phyloP scores from a whole-genome alignment of 768 basidiomycete species.

The Stropharia rugosoannulata region DNA sequence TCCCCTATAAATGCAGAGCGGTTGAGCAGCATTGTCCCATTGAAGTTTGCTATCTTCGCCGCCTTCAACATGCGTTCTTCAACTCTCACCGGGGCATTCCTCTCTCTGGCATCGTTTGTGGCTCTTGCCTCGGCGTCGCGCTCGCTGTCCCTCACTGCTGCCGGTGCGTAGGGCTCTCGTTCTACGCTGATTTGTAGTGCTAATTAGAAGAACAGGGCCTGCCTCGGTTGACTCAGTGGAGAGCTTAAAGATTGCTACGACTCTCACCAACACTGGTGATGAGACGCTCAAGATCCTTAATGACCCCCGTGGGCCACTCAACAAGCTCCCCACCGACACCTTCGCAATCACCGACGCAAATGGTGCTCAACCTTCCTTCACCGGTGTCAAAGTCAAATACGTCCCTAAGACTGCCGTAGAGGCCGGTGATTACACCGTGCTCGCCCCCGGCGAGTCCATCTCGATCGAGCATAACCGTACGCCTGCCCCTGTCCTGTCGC shows the following conservation, averaged over 20 bases:
- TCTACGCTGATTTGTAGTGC: not conserved
- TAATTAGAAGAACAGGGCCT: slow-evolving; percentile 20
- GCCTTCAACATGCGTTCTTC: not conserved
- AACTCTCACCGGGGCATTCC: not conserved
- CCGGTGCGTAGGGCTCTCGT: not conserved
- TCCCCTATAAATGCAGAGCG: not conserved
- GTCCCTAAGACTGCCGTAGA: slow-evolving; percentile 25
- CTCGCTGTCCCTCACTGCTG: not conserved
- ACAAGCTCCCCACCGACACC: slow-evolving; percentile 35
- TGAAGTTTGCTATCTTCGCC: not conserved
- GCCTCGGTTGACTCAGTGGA: slow-evolving; percentile 33
- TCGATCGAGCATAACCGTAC: slow-evolving; percentile 35
- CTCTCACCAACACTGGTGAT: slow-evolving; percentile 41
- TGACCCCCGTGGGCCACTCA: slow-evolving; percentile 38
- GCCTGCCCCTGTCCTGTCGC: not conserved
- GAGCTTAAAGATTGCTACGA: slow-evolving; percentile 38
- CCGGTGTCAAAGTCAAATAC: slow-evolving; percentile 41
- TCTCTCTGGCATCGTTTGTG: not conserved
- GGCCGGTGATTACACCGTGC: slow-evolving; percentile 32
- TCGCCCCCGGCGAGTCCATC: slow-evolving; percentile 37
- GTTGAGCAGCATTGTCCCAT: not conserved
- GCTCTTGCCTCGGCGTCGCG: not conserved
- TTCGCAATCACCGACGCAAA: slow-evolving; percentile 34
- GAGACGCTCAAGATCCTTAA: slow-evolving; percentile 43
- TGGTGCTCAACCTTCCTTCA: slow-evolving; percentile 36